These are phyloP conservation scores for Ceratobasidium sp. DNA, from an alignment of 1,284 basidiomycete genomes.

Conservation along the genomic window DNA sequence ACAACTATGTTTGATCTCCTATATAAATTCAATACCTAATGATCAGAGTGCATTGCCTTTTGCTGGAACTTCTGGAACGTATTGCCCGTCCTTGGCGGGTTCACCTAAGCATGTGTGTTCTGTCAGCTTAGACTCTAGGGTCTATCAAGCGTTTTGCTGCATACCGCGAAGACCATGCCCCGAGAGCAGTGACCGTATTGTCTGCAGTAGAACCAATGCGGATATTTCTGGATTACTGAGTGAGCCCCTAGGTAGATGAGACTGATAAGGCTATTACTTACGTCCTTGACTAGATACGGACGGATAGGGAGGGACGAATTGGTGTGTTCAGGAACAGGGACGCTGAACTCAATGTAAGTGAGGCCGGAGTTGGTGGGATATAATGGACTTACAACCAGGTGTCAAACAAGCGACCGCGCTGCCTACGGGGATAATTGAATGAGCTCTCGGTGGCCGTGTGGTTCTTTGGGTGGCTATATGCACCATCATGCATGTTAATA, in stretches of 20 bases:
- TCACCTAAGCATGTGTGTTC: neutral
- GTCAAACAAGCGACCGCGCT: conserved; percentile 57
- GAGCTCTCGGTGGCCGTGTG: conserved; percentile 45
- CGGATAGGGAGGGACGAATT: conserved; percentile 11
- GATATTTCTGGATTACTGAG: conserved; percentile 22
- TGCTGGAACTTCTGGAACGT: too few species aligned
- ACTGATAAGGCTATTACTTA: too few species aligned
- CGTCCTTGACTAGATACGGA: conserved; percentile 13
- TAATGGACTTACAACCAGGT: conserved; percentile 35
- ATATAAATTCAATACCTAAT: too few species aligned
- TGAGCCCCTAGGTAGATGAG: too few species aligned
- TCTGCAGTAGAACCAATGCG: conserved; percentile 47
- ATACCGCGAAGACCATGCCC: conserved; percentile 48
- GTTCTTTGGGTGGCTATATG: conserved; percentile 40
- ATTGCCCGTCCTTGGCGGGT: too few species aligned
- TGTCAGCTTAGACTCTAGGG: too few species aligned
- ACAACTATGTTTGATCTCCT: too few species aligned
- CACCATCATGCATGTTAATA: too few species aligned
- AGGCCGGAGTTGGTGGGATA: too few species aligned
- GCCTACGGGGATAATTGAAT: conserved; percentile 17
- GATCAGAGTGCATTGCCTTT: too few species aligned
- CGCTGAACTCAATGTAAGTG: neutral
- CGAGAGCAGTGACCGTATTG: conserved; percentile 42
- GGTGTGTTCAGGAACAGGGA: conserved; percentile 8
- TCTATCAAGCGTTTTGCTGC: neutral